Percentiles rank a stretch among this genome's conserved stretches.
Evolutionary conservation across 2,329 filamentous ascomycete species (phyloP).

Genomic region (Fusarium sambucinum): DNA sequence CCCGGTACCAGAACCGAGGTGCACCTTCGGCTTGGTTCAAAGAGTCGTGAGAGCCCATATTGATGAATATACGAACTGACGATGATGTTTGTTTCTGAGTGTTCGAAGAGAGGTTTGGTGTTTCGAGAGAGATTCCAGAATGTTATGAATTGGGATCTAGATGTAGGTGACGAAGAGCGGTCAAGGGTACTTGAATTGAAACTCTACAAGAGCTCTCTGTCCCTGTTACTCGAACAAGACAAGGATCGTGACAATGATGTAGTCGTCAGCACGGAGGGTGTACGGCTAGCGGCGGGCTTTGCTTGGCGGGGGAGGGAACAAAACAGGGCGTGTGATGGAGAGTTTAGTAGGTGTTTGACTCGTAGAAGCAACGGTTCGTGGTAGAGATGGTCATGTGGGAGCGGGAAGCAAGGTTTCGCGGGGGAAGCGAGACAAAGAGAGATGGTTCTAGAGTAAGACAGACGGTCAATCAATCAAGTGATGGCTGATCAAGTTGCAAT

Average conservation of each 20-base stretch:
- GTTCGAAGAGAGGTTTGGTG: background rate
- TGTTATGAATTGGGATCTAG: background rate
- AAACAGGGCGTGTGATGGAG: conserved; percentile 42
- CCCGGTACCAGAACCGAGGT: conserved; percentile 62
- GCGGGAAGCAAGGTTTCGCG: conserved; percentile 33
- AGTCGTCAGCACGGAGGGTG: conserved; percentile 37
- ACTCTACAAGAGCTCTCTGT: conserved; percentile 1
- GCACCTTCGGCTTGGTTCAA: conserved; percentile 50
- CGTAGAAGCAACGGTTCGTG: conserved; percentile 37
- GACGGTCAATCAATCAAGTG: conserved; percentile 1
- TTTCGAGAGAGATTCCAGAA: background rate
- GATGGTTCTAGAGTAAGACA: conserved; percentile 8
- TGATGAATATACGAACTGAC: conserved; percentile 30
- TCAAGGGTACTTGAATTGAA: conserved; percentile 3
- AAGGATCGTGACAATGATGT: conserved; percentile 36
- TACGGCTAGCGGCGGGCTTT: conserved; percentile 44
- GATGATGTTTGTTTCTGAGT: conserved; percentile 1
- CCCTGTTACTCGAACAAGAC: conserved; percentile 9
- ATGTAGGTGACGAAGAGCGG: background rate
- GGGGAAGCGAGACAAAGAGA: conserved; percentile 30
- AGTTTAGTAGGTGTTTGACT: conserved; percentile 35
- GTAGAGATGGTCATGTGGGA: conserved; percentile 36
- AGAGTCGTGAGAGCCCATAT: conserved; percentile 46
- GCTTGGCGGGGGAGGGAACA: conserved; percentile 26
- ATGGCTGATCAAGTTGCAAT: conserved; percentile 12